These are phyloP conservation scores for Pueraria montana DNA, from an alignment of 306 rosid species.

Conservation along the genomic window DNA sequence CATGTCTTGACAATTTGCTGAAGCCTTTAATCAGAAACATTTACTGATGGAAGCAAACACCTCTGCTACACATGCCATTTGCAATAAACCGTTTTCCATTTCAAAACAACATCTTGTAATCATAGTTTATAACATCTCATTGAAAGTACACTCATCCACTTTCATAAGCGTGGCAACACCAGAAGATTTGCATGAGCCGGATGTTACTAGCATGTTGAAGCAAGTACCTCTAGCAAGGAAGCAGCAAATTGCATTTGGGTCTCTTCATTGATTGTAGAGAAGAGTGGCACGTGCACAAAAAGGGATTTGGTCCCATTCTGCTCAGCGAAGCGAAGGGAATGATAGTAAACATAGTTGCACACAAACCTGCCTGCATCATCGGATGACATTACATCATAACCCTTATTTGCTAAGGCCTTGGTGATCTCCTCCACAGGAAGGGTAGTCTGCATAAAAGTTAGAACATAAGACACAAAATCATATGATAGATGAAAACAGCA, in stretches of 20 bases:
- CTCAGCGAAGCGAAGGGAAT: constrained; percentile 89
- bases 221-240: constrained; percentile 84
- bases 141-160: constrained; percentile 53
- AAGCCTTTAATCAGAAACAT: constrained; percentile 45
- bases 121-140: constrained; percentile 38
- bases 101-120: constrained; percentile 38
- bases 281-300: constrained; percentile 94
- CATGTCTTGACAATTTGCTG: constrained; percentile 36
- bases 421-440: constrained; percentile 88
- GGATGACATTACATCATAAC: constrained; percentile 83
- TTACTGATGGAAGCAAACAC: constrained; percentile 39
- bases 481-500: not conserved
- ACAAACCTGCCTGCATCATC: constrained; percentile 98
- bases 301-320: constrained; percentile 78
- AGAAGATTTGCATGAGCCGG: constrained; percentile 38
- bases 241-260: constrained; percentile 94
- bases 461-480: constrained; percentile 18
- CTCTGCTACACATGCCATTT: constrained; percentile 40
- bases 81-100: constrained; percentile 43
- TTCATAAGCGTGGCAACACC: constrained; percentile 44
- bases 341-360: constrained; percentile 96
- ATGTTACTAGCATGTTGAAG: constrained; percentile 62
- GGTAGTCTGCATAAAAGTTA: constrained; percentile 65
- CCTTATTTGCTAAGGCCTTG: constrained; percentile 76
- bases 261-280: constrained; percentile 77